Evolutionary conservation across 2,329 filamentous ascomycete species (phyloP), one percentile per base, ranked within the genome.

Genomic region (Diatrype stigma): DNA sequence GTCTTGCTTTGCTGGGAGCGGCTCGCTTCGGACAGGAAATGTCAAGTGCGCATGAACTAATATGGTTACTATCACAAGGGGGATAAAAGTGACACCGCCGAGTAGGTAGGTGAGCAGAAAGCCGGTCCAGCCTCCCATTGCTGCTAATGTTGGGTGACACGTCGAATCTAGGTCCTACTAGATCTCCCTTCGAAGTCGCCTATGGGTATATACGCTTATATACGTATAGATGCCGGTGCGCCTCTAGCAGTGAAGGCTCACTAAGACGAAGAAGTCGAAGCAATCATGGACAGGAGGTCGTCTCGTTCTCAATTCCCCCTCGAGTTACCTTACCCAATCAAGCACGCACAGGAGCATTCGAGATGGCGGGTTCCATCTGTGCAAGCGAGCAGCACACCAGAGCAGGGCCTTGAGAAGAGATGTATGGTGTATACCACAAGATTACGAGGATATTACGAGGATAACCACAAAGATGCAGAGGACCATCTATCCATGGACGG

Each of bases 51-150:
- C 82, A 67, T 91, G 82, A 32, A 83, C 66, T 48, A 92, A 65
- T 50, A 89, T 61, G 45, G 80, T 69, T 44, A 73, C 66, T 48
- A 92, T 56, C 53, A 91, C 62, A 3, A 96, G 74, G 28, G 92
- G 92, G 52, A 96, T 67, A 67, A 96, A 93, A 51, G 92, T 96
- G 65, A 96, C 68, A 63, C 92, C 93, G 70, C 92, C 92, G 52
- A 96, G 72, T 58, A 96, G 67, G 76, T 96, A 96, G 67, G 87
- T 80, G 64, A 87, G 69, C 58, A 95, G 75, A 64, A 93, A 84
- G 60, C 67, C 67, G 30, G 73, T 73, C 72, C 77, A 81, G 61
- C 70, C 65, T 55, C 71, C 73, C 79, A 83, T 82, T 58, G 63
- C 65, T 65, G 51, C 55, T 47, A 52, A 42, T 42, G 40, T 19